phyloP scores from a whole-genome alignment of 1,139 yeast species.

The Debaryomyces psychrophilus region DNA sequence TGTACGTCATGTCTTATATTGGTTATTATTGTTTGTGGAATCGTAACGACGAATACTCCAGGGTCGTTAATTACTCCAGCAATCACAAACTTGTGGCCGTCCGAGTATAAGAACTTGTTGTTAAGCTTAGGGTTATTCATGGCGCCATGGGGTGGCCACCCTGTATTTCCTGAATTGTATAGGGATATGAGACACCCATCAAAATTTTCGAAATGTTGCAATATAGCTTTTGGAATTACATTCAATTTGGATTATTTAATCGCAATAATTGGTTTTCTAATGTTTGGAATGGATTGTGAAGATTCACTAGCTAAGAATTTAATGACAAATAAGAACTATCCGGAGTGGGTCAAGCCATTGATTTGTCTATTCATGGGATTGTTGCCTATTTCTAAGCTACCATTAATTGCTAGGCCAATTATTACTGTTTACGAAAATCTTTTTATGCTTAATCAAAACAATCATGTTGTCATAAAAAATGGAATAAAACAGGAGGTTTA shows the following conservation, averaged over 20 bases:
- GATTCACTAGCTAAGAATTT: conserved; percentile 46
- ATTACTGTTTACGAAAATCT: conserved; percentile 43
- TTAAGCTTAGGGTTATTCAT: conserved; percentile 73
- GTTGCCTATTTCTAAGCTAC: conserved; percentile 45
- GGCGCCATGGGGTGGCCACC: conserved; percentile 93
- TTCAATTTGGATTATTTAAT: conserved; percentile 36
- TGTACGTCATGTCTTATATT: conserved; percentile 68
- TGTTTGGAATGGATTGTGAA: conserved; percentile 41
- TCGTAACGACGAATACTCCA: conserved; percentile 54
- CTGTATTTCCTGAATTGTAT: conserved; percentile 79
- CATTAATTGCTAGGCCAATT: conserved; percentile 43
- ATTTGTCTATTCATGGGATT: conserved; percentile 43
- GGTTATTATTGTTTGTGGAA: conserved; percentile 64
- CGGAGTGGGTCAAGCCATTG: conserved; percentile 32
- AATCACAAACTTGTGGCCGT: conserved; percentile 54
- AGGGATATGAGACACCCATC: conserved; percentile 80
- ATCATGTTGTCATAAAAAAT: conserved; percentile 11
- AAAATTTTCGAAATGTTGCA: conserved; percentile 33
- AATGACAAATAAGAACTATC: conserved; percentile 38
- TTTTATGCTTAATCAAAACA: conserved; percentile 18
- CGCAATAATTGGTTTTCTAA: conserved; percentile 42
- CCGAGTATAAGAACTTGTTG: conserved; percentile 49
- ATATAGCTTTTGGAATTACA: conserved; percentile 38
- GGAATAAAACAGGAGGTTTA: conserved; percentile 12
- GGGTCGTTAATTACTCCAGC: conserved; percentile 69